A percentile compares a stretch with the other conserved stretches of the same genome.
Evolutionary conservation across 345 rosid species (phyloP).

Genomic region (Lepidium aucheri): DNA sequence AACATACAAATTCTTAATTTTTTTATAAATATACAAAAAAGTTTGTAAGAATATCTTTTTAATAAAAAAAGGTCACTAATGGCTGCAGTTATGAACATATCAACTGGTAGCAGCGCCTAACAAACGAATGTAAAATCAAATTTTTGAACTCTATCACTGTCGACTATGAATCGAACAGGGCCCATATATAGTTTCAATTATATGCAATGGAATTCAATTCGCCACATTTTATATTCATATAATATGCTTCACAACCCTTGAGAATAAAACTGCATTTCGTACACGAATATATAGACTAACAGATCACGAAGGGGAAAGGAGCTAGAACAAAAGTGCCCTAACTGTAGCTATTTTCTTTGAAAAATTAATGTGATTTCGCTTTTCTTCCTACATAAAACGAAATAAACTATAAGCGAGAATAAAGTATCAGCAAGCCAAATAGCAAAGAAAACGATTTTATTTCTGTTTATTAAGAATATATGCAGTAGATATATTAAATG

Average conservation of each 20-base stretch:
- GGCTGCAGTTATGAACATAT: too few relatives aligned
- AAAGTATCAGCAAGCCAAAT: not conserved
- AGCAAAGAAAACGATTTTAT: conserved; percentile 10
- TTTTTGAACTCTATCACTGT: too few relatives aligned
- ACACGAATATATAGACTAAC: not conserved
- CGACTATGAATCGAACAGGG: too few relatives aligned
- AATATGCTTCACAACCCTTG: not conserved
- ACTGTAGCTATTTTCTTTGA: not conserved
- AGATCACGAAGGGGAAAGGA: not conserved
- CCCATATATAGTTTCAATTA: not conserved
- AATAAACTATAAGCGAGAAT: not conserved
- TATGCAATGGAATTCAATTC: not conserved
- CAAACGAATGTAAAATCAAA: too few relatives aligned
- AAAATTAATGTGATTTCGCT: not conserved
- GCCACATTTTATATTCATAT: not conserved
- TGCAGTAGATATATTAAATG: not conserved
- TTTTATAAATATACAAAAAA: too few relatives aligned
- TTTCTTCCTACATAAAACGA: not conserved
- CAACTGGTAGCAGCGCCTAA: too few relatives aligned
- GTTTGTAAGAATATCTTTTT: too few relatives aligned
- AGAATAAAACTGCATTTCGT: not conserved
- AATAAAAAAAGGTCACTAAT: too few relatives aligned
- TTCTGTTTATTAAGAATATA: not conserved
- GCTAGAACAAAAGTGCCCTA: not conserved
- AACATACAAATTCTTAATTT: too few relatives aligned